A percentile compares a stretch with the other conserved stretches of the same genome.
These are phyloP conservation scores for Aquilaria agallochum DNA, from an alignment of 441 rosid species.

Conservation along the genomic window DNA sequence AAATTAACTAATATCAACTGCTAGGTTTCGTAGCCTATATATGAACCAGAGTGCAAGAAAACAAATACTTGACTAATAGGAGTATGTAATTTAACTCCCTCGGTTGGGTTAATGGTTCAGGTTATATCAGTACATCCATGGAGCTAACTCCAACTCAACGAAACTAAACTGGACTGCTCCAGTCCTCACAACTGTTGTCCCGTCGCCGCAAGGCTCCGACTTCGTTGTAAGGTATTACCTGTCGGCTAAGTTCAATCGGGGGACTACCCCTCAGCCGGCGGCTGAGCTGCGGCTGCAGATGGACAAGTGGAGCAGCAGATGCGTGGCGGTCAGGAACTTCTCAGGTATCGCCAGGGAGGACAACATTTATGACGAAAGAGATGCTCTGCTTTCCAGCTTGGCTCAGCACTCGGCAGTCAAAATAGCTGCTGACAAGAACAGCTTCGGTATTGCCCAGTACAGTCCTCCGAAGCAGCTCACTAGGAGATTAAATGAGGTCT, in stretches of 20 bases:
- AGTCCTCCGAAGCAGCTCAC: conserved; percentile 30
- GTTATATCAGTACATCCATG: conserved; percentile 41
- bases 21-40: too few species aligned
- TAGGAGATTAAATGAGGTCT: conserved; percentile 42
- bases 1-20: too few species aligned
- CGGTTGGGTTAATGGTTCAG: conserved; percentile 16
- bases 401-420: not conserved
- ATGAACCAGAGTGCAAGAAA: too few species aligned
- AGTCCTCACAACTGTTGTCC: conserved; percentile 28
- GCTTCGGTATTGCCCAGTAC: conserved; percentile 41
- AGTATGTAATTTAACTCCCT: too few species aligned
- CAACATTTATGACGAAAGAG: conserved; percentile 24
- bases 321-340: conserved; percentile 40
- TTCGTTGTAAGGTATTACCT: conserved; percentile 23
- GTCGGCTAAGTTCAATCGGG: conserved; percentile 7
- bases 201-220: conserved; percentile 8
- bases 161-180: conserved; percentile 36
- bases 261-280: conserved; percentile 30
- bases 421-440: not conserved
- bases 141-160: conserved; percentile 32
- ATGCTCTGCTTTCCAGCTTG: conserved; percentile 32
- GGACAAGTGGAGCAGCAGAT: conserved; percentile 28
- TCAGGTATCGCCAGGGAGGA: conserved; percentile 44
- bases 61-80: too few species aligned
- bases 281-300: conserved; percentile 38